These are phyloP conservation scores for Lachnellula subtilissima DNA, from an alignment of 2,329 filamentous ascomycete species.

Conservation along the genomic window DNA sequence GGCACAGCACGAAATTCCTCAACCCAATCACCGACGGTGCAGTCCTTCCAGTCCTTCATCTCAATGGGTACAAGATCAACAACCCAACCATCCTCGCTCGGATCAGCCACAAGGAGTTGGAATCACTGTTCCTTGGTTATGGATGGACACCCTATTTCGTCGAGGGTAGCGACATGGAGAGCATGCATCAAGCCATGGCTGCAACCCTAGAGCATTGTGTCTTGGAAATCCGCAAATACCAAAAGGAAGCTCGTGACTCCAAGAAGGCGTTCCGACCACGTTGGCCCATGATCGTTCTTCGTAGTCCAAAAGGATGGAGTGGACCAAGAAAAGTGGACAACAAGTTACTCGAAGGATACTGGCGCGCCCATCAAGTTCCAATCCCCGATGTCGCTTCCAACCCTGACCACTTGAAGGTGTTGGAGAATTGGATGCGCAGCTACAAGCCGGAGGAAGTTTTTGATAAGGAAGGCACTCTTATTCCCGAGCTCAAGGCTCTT, in stretches of 20 bases:
- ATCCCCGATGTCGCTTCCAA: slow-evolving; percentile 66
- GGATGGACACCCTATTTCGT: slow-evolving; percentile 79
- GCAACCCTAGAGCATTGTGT: slow-evolving; percentile 70
- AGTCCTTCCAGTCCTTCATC: slow-evolving; percentile 70
- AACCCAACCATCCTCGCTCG: slow-evolving; percentile 71
- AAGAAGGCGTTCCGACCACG: slow-evolving; percentile 64
- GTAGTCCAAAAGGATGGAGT: slow-evolving; percentile 77
- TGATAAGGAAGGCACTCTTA: slow-evolving; percentile 57
- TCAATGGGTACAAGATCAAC: slow-evolving; percentile 85
- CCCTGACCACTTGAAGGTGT: slow-evolving; percentile 57
- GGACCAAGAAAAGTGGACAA: slow-evolving; percentile 66
- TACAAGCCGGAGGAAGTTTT: slow-evolving; percentile 73
- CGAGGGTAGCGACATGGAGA: slow-evolving; percentile 66
- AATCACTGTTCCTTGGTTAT: slow-evolving; percentile 65
- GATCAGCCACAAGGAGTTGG: slow-evolving; percentile 68
- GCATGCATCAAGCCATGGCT: slow-evolving; percentile 80
- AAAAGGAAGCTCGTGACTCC: slow-evolving; percentile 66
- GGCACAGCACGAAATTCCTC: slow-evolving; percentile 79
- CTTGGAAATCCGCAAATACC: slow-evolving; percentile 60
- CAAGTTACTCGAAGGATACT: slow-evolving; percentile 71
- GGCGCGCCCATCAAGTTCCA: slow-evolving; percentile 74
- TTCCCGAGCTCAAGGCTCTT: slow-evolving; percentile 57
- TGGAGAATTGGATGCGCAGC: slow-evolving; percentile 73
- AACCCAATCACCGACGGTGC: slow-evolving; percentile 75
- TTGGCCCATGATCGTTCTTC: slow-evolving; percentile 77